Evolutionary conservation across 345 rosid species (phyloP).

Genomic region (Acer yangbiense): DNA sequence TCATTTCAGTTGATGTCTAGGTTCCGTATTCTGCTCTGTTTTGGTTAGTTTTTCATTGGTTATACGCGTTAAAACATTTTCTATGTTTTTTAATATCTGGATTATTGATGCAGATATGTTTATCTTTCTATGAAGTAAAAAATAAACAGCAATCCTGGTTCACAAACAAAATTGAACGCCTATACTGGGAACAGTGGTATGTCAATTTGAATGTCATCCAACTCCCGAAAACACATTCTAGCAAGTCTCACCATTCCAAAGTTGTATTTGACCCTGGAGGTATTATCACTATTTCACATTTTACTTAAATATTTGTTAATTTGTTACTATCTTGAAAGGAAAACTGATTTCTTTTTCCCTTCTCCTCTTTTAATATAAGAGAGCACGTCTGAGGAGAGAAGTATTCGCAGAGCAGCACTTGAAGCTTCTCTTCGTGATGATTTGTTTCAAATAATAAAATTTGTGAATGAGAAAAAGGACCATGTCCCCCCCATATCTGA

Average conservation of each 20-base stretch:
- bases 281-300: conserved; percentile 20
- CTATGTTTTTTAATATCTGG: conserved; percentile 9
- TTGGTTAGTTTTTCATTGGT: not conserved
- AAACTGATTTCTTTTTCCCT: conserved; percentile 8
- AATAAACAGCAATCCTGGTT: conserved; percentile 91
- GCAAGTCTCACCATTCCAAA: conserved; percentile 70
- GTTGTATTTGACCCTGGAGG: conserved; percentile 70
- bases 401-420: conserved; percentile 63
- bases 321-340: not conserved
- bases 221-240: conserved; percentile 50
- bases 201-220: conserved; percentile 82
- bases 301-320: not conserved
- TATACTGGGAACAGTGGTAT: conserved; percentile 91
- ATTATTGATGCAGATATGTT: conserved; percentile 61
- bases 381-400: conserved; percentile 59
- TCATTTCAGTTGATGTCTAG: not conserved
- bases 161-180: conserved; percentile 65
- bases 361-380: conserved; percentile 37
- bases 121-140: conserved; percentile 91
- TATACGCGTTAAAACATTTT: not conserved
- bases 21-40: conserved; percentile 1
- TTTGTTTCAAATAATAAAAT: conserved; percentile 85
- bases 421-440: conserved; percentile 84
- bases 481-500: conserved; percentile 90
- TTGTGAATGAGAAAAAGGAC: conserved; percentile 93